Conservation (phyloP, 805 yeast species). For the Millerozyma acaciae region DNA sequence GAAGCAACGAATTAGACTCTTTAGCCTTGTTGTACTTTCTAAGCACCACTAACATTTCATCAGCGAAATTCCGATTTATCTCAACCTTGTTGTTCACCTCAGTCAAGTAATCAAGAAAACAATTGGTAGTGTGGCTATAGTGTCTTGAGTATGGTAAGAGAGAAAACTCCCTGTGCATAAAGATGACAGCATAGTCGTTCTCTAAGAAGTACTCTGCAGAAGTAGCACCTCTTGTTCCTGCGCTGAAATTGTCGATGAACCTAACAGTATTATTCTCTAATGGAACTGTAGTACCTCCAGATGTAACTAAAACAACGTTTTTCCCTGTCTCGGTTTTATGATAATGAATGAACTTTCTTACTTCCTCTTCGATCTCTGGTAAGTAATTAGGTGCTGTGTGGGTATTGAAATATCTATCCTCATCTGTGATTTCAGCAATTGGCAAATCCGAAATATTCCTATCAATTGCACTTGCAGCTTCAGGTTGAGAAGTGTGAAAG, state of each 20-base stretch:
- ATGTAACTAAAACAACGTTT: constrained; percentile 77
- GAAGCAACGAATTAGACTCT: constrained; percentile 49
- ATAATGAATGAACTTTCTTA: constrained; percentile 54
- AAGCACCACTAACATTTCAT: constrained; percentile 56
- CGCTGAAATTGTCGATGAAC: constrained; percentile 93
- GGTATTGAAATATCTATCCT: constrained; percentile 67
- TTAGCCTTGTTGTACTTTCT: constrained; percentile 53
- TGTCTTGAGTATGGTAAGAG: constrained; percentile 90
- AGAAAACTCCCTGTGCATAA: constrained; percentile 88
- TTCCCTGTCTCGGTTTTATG: constrained; percentile 44
- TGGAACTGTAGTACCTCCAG: constrained; percentile 98
- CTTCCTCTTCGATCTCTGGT: constrained; percentile 53
- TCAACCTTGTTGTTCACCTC: constrained; percentile 53
- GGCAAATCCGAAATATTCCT: constrained; percentile 72
- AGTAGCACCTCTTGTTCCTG: constrained; percentile 97
- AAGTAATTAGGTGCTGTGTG: constrained; percentile 76
- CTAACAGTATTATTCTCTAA: constrained; percentile 94
- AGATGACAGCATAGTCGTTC: constrained; percentile 86
- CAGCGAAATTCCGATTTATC: constrained; percentile 57
- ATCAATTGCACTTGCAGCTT: constrained; percentile 71
- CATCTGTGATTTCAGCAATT: constrained; percentile 68
- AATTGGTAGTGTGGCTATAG: constrained; percentile 77
- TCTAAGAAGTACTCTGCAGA: constrained; percentile 89
- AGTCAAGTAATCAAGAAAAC: constrained; percentile 81
- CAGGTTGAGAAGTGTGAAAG: constrained; percentile 64